These are phyloP conservation scores for Kuraishia ogatae DNA, from an alignment of 805 yeast genomes.

Conservation along the genomic window DNA sequence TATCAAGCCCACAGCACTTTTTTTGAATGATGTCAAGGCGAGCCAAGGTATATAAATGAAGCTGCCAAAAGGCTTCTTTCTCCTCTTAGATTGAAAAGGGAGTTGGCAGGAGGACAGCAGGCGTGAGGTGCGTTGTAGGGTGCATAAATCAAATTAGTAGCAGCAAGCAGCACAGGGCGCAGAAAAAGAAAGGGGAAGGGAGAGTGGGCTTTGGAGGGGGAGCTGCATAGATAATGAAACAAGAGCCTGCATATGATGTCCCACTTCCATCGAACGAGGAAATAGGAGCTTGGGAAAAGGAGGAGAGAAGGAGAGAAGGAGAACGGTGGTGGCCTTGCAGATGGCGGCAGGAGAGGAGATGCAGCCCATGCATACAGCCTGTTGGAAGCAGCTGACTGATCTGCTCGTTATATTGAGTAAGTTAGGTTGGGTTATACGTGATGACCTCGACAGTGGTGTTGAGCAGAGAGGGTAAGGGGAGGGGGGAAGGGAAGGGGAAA, in stretches of 20 bases:
- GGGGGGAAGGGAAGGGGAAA: too few species aligned
- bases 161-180: neutral
- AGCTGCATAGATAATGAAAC: neutral
- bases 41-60: neutral
- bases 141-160: neutral
- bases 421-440: neutral
- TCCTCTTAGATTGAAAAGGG: neutral
- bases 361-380: neutral
- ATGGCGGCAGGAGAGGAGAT: too few species aligned
- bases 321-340: too few species aligned
- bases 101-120: neutral
- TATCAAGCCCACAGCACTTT: too few species aligned
- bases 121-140: too few species aligned
- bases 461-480: too few species aligned
- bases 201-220: neutral
- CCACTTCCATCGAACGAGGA: neutral
- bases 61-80: neutral
- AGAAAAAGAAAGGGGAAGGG: neutral
- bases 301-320: neutral
- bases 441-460: too few species aligned
- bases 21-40: too few species aligned
- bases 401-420: neutral
- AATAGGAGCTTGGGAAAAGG: neutral
- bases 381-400: neutral
- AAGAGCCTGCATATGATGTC: neutral